Conservation (phyloP, 768 basidiomycete species). For the Chalciporus chontae region DNA sequence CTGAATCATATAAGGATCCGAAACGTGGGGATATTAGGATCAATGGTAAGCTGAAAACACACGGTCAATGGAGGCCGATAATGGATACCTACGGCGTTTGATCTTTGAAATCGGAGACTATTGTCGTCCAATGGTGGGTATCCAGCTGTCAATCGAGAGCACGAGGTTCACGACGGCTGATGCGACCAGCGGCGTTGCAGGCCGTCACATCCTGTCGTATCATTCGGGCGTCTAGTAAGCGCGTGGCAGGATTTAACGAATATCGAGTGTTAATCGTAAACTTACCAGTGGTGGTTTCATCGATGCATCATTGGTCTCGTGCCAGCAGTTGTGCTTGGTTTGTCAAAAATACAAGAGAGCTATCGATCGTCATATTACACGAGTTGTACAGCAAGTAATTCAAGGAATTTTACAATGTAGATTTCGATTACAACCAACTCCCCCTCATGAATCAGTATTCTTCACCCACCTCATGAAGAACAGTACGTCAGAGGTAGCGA, state of each 20-base stretch:
- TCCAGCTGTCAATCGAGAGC: neutral
- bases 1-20: slow-evolving; percentile 6
- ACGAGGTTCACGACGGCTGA: too few relatives aligned
- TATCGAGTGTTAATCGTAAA: too few relatives aligned
- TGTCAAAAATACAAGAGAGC: too few relatives aligned
- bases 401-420: too few relatives aligned
- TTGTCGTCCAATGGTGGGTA: neutral
- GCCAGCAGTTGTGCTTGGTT: too few relatives aligned
- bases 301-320: too few relatives aligned
- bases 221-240: too few relatives aligned
- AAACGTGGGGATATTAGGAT: neutral
- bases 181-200: neutral
- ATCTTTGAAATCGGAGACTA: neutral
- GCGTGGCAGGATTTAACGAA: neutral
- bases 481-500: neutral
- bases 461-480: slow-evolving; percentile 4
- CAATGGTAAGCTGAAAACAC: neutral
- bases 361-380: too few relatives aligned
- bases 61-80: neutral
- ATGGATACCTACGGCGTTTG: neutral
- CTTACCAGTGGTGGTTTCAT: too few relatives aligned
- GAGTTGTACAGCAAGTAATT: too few relatives aligned
- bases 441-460: too few relatives aligned
- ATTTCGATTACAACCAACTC: too few relatives aligned
- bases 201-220: neutral